phyloP scores from a whole-genome alignment of 1,284 basidiomycete genomes.

The Trametes pubescens region DNA sequence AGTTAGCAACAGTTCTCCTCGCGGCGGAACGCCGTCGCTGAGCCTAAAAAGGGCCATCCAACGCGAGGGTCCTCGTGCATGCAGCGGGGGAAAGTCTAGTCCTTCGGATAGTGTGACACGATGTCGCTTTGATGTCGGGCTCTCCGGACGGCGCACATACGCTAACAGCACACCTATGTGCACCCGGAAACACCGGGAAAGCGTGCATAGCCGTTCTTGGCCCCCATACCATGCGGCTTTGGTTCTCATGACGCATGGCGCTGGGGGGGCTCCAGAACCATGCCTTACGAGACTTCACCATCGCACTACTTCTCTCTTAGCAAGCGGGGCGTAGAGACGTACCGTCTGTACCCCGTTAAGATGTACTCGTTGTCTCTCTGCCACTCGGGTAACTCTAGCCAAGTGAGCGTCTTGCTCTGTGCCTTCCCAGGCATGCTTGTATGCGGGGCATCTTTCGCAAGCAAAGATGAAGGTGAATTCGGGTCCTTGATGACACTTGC shows the following conservation, averaged over 20 bases:
- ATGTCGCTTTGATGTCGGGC: no score
- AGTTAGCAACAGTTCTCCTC: background rate
- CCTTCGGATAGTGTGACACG: no score
- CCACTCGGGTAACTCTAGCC: slow-evolving; percentile 73
- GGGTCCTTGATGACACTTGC: slow-evolving; percentile 17
- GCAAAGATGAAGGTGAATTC: slow-evolving; percentile 10
- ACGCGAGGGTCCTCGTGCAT: no score
- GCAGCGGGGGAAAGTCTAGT: background rate
- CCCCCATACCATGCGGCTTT: no score
- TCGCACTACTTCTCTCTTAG: background rate
- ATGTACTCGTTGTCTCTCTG: slow-evolving; percentile 83
- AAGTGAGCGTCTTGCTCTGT: slow-evolving; percentile 54
- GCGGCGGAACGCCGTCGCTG: no score
- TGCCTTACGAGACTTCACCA: background rate
- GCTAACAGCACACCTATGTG: background rate
- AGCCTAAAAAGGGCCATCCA: background rate
- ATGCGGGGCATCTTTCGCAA: slow-evolving; percentile 9
- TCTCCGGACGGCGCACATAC: no score
- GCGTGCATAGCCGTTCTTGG: no score
- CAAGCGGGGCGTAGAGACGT: slow-evolving; percentile 26
- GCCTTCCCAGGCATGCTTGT: slow-evolving; percentile 2
- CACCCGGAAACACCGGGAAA: background rate
- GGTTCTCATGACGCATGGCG: background rate
- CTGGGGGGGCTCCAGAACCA: background rate
- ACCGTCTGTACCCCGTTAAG: slow-evolving; percentile 76